Evolutionary conservation across 2,329 filamentous ascomycete species (phyloP).

Genomic region (Fusarium sulawesiense): DNA sequence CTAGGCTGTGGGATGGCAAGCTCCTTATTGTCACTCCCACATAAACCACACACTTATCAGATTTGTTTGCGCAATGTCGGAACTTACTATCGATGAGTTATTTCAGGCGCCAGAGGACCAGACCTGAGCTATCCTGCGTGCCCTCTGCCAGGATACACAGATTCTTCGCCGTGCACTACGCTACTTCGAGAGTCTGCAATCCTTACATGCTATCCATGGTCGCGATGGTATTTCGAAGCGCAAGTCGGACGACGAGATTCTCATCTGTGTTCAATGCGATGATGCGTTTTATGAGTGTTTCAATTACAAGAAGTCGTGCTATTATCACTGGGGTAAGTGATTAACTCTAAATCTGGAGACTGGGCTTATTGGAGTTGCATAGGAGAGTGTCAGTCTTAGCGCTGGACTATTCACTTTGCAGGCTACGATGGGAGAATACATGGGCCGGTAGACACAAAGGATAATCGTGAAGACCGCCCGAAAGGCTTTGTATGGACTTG

Average conservation of each 20-base stretch:
- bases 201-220: no score
- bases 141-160: slow-evolving; percentile 13
- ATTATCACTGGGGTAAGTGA: slow-evolving; percentile 31
- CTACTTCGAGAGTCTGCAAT: neutral
- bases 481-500: slow-evolving; percentile 43
- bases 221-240: no score
- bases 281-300: neutral
- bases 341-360: neutral
- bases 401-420: slow-evolving; percentile 14
- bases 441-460: slow-evolving; percentile 32
- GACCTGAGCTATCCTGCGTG: slow-evolving; percentile 26
- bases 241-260: neutral
- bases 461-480: slow-evolving; percentile 12
- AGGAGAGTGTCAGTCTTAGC: slow-evolving; percentile 36
- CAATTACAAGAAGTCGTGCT: slow-evolving; percentile 4
- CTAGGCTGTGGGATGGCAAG: neutral
- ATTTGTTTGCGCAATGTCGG: neutral
- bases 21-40: neutral
- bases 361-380: neutral
- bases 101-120: slow-evolving; percentile 9
- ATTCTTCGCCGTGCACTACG: neutral
- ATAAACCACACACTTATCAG: neutral
- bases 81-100: neutral
- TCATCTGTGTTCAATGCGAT: slow-evolving; percentile 27
- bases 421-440: slow-evolving; percentile 21